Evolutionary conservation across 805 yeast species (phyloP), one percentile per base, ranked within the genome.

Genomic region (Nakazawaea holstii): DNA sequence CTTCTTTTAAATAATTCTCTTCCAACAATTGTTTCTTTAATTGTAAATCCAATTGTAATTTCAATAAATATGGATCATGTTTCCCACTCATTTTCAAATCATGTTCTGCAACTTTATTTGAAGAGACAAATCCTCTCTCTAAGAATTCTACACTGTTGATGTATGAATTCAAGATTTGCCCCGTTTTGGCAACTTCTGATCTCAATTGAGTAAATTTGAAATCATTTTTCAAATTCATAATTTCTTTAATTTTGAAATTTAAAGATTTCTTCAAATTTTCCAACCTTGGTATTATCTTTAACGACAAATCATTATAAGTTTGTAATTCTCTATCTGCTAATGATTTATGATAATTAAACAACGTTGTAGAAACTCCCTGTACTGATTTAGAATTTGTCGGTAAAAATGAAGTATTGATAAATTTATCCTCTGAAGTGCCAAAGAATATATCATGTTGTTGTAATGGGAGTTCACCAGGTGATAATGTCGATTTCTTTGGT

Each of bases 1-100:
- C 82, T 49, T 82, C 87, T 60, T 80, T 79, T 42, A 84, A 63
- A 57, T 81, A 80, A 49, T 76, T 78, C 59, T 84, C 91, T 55
- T 82, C 84, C 47, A 73, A 67, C 35, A 78, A 57, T 59, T 84
- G 90, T 54, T 76, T 72, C 54, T 79, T 80, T 59, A 84, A 66
- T 62, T 84, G 90, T 46, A 81, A 65, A 57, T 83, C 88, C 49
- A 84, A 66, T 59, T 73, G 79, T 38, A 81, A 62, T 58, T 82
- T 80, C 41, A 81, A 66, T 41, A 83, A 57, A 54, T 80, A 84
- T 7, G 91, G 90, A 60, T 84, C 91, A 49, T 70, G 56, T 52
- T 48, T 54, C 45, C 50, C 57, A 28, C 39, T 53, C 53, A 41
- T 49, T 41, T 65, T 47, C 24, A 20, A 20, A 59, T 59, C 11